These are phyloP conservation scores for Rhynchospora breviuscula DNA, from an alignment of 176 grass and related monocot species.

Conservation along the genomic window DNA sequence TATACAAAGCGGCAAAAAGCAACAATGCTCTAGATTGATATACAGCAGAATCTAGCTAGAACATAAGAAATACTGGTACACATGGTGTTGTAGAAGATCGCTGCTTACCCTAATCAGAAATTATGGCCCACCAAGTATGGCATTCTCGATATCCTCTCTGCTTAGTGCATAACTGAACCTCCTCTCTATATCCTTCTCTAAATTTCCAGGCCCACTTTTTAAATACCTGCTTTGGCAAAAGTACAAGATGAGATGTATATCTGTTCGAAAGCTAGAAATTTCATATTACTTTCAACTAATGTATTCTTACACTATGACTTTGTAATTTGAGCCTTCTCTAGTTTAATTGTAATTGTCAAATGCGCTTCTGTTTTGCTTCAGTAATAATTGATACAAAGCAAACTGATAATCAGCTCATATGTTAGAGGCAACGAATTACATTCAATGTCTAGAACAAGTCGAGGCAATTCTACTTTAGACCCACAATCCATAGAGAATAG, in stretches of 20 bases:
- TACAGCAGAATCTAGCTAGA: neutral
- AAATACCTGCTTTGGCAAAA: constrained; percentile 46
- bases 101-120: neutral
- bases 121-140: constrained; percentile 81
- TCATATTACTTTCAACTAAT: neutral
- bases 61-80: neutral
- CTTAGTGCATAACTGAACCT: constrained; percentile 93
- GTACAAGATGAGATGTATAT: neutral
- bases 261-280: neutral
- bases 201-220: constrained; percentile 74
- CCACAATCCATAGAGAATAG: neutral
- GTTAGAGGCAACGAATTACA: neutral
- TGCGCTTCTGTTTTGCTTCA: neutral
- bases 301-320: neutral
- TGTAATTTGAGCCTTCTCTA: neutral
- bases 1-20: neutral
- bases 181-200: constrained; percentile 89
- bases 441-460: neutral
- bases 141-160: constrained; percentile 91
- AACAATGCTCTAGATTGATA: neutral
- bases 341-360: neutral
- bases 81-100: neutral
- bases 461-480: neutral
- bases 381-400: neutral
- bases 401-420: neutral